phyloP scores from a whole-genome alignment of 2,329 filamentous ascomycete genomes.

The Sordariomycetes sp. region DNA sequence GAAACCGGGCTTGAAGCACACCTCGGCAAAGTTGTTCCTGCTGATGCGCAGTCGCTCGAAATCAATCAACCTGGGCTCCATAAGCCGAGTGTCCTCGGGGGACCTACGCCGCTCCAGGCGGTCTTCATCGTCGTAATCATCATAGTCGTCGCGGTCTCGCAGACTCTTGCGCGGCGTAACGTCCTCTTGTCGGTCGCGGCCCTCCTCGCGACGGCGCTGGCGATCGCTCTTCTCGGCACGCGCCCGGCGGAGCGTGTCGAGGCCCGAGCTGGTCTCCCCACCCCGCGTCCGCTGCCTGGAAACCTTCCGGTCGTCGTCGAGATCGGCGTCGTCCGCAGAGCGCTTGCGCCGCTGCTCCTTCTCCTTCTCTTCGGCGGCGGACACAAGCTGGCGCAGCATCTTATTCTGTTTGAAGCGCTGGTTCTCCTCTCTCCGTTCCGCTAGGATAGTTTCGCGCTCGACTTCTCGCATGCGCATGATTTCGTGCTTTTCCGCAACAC shows the following conservation, averaged over 20 bases:
- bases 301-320: slow-evolving; percentile 58
- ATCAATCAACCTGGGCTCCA: slow-evolving; percentile 51
- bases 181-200: slow-evolving; percentile 32
- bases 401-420: slow-evolving; percentile 72
- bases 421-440: slow-evolving; percentile 72
- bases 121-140: slow-evolving; percentile 54
- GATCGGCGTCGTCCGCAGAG: slow-evolving; percentile 64
- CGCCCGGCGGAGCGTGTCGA: slow-evolving; percentile 54
- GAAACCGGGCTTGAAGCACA: slow-evolving; percentile 89
- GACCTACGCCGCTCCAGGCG: slow-evolving; percentile 57
- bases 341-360: slow-evolving; percentile 55
- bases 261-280: slow-evolving; percentile 22
- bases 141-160: slow-evolving; percentile 24
- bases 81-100: slow-evolving; percentile 48
- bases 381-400: slow-evolving; percentile 66
- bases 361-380: slow-evolving; percentile 49
- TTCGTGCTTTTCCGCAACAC: slow-evolving; percentile 57
- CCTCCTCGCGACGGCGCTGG: slow-evolving; percentile 48
- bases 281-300: slow-evolving; percentile 53
- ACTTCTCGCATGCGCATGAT: slow-evolving; percentile 85
- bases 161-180: slow-evolving; percentile 19
- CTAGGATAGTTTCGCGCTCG: slow-evolving; percentile 79
- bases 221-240: slow-evolving; percentile 53
- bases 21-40: slow-evolving; percentile 72
- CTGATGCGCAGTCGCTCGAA: slow-evolving; percentile 75